Evolutionary conservation across 192 early-diverging fungal species (phyloP), one percentile per base, ranked within the genome.

Genomic region (Coemansia sp.): DNA sequence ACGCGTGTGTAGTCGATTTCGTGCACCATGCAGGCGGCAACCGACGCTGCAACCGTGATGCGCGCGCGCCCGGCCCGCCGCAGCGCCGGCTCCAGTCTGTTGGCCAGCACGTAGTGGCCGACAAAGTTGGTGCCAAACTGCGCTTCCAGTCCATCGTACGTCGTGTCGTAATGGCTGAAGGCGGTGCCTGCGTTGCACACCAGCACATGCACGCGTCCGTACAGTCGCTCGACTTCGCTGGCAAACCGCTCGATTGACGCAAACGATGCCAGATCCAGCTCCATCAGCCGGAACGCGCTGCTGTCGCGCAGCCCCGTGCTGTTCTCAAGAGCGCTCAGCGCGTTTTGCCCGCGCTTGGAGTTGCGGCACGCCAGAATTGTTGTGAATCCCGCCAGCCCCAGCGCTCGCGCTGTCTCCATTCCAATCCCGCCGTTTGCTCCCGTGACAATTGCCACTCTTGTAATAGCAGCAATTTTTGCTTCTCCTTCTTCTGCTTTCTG

Each of bases 111-210:
- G 26, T 84, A 87, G 59, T 89, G 88, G 9, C 88, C 88, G 6
- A 89, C 70, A 53, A 81, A 86, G 70, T 89, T 89, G 49, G 86
- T 87, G 5, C 87, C 87, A 83, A 87, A 88, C 77, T 88, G 87
- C 58, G 82, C 77, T 66, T 90, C 88, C 19, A 84, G 69, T 23
- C 88, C 88, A 19, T 88, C 87, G 38, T 76, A 73, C n/a, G 88
- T 90, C 44, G 81, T 81, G 18, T 76, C 77, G 57, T 86, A 87
- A 26, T 86, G 87, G 10, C 73, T 77, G 63, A 85, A 84, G 57
- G 88, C 87, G 64, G 86, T 72, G 0, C 88, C 88, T 50, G 88
- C 88, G 48, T 90, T 87, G 76, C 81, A 83, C 37, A 76, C 72
- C n/a, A 79, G 69, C 40, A 84, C 45, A 58, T 81, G 68, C 4